Evolutionary conservation across 2,329 filamentous ascomycete genomes (phyloP).

Genomic region (Diaporthe australafricana): DNA sequence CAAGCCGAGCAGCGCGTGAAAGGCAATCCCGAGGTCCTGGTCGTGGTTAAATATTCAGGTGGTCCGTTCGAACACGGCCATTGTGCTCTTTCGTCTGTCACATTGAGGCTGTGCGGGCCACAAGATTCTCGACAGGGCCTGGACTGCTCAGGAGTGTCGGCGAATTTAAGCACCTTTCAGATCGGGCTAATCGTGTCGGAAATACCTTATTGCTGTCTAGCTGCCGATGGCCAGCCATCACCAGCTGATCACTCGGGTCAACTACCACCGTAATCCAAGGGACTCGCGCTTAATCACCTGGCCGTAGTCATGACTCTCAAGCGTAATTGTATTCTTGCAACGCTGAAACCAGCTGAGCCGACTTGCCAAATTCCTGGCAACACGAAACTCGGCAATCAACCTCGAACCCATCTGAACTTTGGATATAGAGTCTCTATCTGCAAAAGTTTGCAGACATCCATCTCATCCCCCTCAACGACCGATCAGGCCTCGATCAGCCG

Average conservation of each 20-base stretch:
- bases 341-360: conserved; percentile 22
- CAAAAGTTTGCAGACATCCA: not conserved
- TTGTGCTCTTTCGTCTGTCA: not conserved
- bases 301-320: conserved; percentile 8
- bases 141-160: not conserved
- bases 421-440: not conserved
- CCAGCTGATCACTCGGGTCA: conserved; percentile 2
- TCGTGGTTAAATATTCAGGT: not conserved
- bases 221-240: not conserved
- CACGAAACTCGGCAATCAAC: conserved; percentile 21
- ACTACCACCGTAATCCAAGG: not conserved
- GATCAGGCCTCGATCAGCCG: conserved; percentile 3
- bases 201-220: not conserved
- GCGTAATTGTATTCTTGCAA: not conserved
- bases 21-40: not conserved
- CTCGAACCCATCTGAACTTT: conserved; percentile 18
- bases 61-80: not conserved
- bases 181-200: not conserved
- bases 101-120: not conserved
- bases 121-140: not conserved
- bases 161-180: not conserved
- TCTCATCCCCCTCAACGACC: not conserved
- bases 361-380: not conserved
- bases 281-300: not conserved
- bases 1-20: too few relatives aligned